Evolutionary conservation across 148 eudicot genomes (phyloP).

Genomic region (Rhododendron molle): DNA sequence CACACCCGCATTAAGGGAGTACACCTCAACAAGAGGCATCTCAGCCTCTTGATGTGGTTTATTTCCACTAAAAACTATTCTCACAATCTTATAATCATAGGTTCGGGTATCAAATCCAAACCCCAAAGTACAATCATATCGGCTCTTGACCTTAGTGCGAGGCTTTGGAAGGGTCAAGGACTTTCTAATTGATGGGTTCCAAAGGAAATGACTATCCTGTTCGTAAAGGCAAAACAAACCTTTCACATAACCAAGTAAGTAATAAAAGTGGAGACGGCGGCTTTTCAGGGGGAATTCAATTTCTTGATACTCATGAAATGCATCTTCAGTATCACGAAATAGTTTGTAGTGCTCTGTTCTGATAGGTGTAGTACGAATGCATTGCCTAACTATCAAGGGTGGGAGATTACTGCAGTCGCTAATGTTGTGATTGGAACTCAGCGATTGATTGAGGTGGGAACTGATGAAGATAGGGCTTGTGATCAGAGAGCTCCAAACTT

Average conservation of each 20-base stretch:
- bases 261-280: not conserved
- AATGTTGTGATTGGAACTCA: not conserved
- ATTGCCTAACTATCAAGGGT: not conserved
- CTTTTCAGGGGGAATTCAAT: not conserved
- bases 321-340: not conserved
- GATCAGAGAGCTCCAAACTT: not conserved
- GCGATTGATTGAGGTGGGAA: not conserved
- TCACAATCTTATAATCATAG: not conserved
- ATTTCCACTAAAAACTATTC: too few relatives aligned
- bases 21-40: not conserved
- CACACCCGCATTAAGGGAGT: not conserved
- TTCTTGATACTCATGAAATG: not conserved
- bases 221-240: not conserved
- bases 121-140: not conserved
- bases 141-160: not conserved
- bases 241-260: not conserved
- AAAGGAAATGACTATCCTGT: not conserved
- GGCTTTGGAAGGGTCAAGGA: not conserved
- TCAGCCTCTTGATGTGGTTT: not conserved
- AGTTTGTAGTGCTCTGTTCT: not conserved
- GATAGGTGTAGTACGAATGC: not conserved
- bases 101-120: not conserved
- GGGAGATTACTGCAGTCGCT: not conserved
- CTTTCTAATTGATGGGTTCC: not conserved
- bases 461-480: not conserved